These are phyloP conservation scores for Vitis amurensis DNA, from an alignment of 164 flowering plant genomes.

Conservation along the genomic window DNA sequence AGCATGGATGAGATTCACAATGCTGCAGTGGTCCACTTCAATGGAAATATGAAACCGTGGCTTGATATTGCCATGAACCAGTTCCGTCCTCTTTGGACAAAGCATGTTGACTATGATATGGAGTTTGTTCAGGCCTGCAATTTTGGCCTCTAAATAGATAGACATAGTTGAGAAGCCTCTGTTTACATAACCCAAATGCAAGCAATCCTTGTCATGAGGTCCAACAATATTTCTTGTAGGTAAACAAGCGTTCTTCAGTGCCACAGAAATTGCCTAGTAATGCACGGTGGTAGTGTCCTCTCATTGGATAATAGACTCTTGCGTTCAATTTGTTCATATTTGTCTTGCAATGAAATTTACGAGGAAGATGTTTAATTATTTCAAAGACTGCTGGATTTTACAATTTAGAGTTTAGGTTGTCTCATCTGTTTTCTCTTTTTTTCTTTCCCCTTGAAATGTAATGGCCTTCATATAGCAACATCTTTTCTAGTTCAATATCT, in stretches of 20 bases:
- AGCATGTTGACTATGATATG: constrained; percentile 45
- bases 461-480: no score
- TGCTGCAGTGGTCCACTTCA: constrained; percentile 54
- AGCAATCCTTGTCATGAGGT: background rate
- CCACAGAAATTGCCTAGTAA: no score
- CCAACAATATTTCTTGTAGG: background rate
- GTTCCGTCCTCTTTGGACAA: constrained; percentile 44
- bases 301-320: background rate
- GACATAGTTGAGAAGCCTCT: background rate
- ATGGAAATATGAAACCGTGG: constrained; percentile 62
- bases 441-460: no score
- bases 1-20: constrained; percentile 47
- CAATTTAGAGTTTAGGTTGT: background rate
- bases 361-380: background rate
- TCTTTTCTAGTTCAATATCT: no score
- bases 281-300: no score
- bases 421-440: no score
- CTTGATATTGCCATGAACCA: constrained; percentile 55
- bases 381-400: background rate
- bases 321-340: background rate
- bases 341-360: constrained; percentile 1
- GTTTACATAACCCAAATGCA: background rate
- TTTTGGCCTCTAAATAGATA: constrained; percentile 28
- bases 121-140: constrained; percentile 54
- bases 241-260: background rate